Evolutionary conservation across 148 eudicot species (phyloP).

Genomic region (Heliosperma pusillum): DNA sequence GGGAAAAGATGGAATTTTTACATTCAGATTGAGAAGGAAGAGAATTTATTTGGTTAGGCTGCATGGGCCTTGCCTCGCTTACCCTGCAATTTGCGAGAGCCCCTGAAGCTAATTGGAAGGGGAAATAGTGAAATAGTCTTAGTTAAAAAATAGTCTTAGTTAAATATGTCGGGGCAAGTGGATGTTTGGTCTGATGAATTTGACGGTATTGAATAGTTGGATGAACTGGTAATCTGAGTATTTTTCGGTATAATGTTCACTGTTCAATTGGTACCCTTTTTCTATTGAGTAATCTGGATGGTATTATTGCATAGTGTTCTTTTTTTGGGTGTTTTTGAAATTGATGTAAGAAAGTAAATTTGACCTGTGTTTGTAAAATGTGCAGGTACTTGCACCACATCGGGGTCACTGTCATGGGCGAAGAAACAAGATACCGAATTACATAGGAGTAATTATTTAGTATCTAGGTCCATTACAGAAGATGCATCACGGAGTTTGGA

Average conservation of each 20-base stretch:
- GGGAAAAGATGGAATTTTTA: neutral
- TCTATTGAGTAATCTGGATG: too few species aligned
- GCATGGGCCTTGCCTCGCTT: neutral
- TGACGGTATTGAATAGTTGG: neutral
- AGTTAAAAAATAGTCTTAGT: too few species aligned
- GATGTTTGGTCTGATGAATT: neutral
- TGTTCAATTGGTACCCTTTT: neutral
- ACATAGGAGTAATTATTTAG: slow-evolving; percentile 29
- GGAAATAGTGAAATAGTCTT: neutral
- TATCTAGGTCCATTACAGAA: slow-evolving; percentile 34
- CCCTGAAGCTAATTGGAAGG: neutral
- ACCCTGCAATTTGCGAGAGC: neutral
- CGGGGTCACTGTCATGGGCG: slow-evolving; percentile 41
- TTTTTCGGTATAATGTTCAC: neutral
- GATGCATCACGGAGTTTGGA: slow-evolving; percentile 32
- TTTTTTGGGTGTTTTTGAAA: neutral
- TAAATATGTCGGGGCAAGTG: neutral
- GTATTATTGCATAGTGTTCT: too few species aligned
- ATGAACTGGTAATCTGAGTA: neutral
- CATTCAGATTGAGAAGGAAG: neutral
- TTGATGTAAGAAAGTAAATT: neutral
- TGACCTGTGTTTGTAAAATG: neutral
- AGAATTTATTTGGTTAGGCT: neutral
- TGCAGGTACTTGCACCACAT: slow-evolving; percentile 28
- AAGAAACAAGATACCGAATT: slow-evolving; percentile 43